These are phyloP conservation scores for Fragaria nilgerrensis DNA, from an alignment of 306 rosid species.

Conservation along the genomic window DNA sequence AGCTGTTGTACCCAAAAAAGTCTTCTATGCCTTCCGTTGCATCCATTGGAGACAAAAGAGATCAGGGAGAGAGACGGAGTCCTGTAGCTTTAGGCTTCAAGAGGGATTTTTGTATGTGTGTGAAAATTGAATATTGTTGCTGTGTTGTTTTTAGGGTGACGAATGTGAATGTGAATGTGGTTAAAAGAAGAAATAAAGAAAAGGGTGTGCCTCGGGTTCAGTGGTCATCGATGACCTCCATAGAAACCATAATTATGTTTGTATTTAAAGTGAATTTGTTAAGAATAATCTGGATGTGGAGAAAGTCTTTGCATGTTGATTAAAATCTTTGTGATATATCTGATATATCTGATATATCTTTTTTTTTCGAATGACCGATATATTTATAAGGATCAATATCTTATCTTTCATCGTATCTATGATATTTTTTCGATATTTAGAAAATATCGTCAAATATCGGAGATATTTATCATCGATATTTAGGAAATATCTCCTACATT, in stretches of 20 bases:
- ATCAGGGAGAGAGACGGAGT: not conserved
- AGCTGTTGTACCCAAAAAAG: not conserved
- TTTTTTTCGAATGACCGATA: too few relatives aligned
- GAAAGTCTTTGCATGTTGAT: not conserved
- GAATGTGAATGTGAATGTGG: slow-evolving; percentile 8
- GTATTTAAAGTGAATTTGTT: not conserved
- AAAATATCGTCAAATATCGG: too few relatives aligned
- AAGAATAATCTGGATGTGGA: not conserved
- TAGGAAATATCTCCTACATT: too few relatives aligned
- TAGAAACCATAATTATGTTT: not conserved
- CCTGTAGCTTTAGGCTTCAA: not conserved
- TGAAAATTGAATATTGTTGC: not conserved
- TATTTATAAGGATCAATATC: too few relatives aligned
- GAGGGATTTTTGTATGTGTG: not conserved
- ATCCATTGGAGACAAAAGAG: slow-evolving; percentile 18
- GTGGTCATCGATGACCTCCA: not conserved
- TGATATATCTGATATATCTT: too few relatives aligned
- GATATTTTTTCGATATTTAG: too few relatives aligned
- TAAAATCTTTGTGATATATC: too few relatives aligned
- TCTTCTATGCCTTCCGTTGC: slow-evolving; percentile 19
- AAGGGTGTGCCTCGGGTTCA: not conserved
- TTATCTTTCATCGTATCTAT: too few relatives aligned
- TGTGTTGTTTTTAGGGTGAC: not conserved
- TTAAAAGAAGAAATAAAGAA: not conserved
- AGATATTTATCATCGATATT: too few relatives aligned